phyloP scores from a whole-genome alignment of 495 filamentous ascomycete species.

The Haplographium delicatum region DNA sequence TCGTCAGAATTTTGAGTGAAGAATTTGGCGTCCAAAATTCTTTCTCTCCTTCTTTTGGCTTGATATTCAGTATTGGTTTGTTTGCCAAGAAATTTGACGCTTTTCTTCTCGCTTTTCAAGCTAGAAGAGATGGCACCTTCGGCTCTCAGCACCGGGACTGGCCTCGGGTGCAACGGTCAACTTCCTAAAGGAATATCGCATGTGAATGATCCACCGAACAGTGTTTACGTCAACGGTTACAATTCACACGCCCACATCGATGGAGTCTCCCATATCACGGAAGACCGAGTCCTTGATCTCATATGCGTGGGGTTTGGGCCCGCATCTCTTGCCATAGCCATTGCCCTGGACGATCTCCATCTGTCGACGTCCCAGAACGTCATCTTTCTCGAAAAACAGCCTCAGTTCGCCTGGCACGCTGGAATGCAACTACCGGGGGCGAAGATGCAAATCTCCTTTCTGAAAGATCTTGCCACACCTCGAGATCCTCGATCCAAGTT shows the following conservation, averaged over 20 bases:
- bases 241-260: not conserved
- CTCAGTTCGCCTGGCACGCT: slow-evolving; percentile 81
- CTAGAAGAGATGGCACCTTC: slow-evolving; percentile 22
- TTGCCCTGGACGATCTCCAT: slow-evolving; percentile 74
- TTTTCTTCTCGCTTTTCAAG: too few relatives aligned
- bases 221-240: not conserved
- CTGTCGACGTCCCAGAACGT: slow-evolving; percentile 51
- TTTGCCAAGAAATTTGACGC: too few relatives aligned
- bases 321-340: slow-evolving; percentile 85
- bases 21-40: too few relatives aligned
- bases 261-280: too few relatives aligned
- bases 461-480: slow-evolving; percentile 91
- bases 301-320: slow-evolving; percentile 93
- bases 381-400: slow-evolving; percentile 80
- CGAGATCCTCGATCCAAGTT: slow-evolving; percentile 85
- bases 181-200: not conserved
- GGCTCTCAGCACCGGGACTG: slow-evolving; percentile 10
- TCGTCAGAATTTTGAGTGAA: too few relatives aligned
- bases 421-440: slow-evolving; percentile 92
- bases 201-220: not conserved
- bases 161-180: not conserved
- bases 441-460: slow-evolving; percentile 96
- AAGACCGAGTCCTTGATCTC: slow-evolving; percentile 46
- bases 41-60: too few relatives aligned
- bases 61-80: too few relatives aligned